Evolutionary conservation across 805 yeast genomes (phyloP), one percentile per base, ranked within the genome.

Genomic region (Saccharomycopsis fibuligera): DNA sequence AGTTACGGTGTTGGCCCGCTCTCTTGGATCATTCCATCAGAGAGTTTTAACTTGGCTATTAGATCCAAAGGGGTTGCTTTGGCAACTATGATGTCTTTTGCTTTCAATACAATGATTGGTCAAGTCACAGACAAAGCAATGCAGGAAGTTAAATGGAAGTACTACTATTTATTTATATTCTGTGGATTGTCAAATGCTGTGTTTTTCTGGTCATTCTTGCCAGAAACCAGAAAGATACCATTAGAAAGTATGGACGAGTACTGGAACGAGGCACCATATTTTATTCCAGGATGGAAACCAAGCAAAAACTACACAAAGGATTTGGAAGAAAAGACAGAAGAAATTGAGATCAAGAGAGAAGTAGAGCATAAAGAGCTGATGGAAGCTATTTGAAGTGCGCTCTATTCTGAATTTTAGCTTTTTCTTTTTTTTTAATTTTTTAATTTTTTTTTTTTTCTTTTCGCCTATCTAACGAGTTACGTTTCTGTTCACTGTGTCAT

Each of bases 61-160:
- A 29, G 45, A 30, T 22, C 40, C 12, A 46, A 46, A 24, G 45
- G 49, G 16, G 39, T 39, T 16, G 41, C 40, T 14, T 25, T 46
- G 17, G 49, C 45, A 21, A 46, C 49, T 2, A 62, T 61, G 65
- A 50, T 56, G 2, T 59, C 65, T 8, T 63, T 57, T 53, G 66
- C 63, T 12, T 62, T 63, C 55, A 63, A 63, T 48, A 63, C 66
- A 6, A 63, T 63, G 67, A 58, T 63, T 49, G 68, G 67, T 12
- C 66, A 63, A 48, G 66, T 62, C 17, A 62, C 66, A 14, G 53
- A 50, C 33, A 49, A 51, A 25, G 65, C 65, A 1, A 61, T 62
- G 60, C 48, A 44, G 9, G 45, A 48, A 25, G 58, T 61, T 45
- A 59, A 61, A 9, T 62, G 57, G 50, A 50, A 49, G 40, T 62